A percentile compares a stretch with the other conserved stretches of the same genome.
Conservation (phyloP, 805 yeast genomes). For the Metschnikowia lunata region DNA sequence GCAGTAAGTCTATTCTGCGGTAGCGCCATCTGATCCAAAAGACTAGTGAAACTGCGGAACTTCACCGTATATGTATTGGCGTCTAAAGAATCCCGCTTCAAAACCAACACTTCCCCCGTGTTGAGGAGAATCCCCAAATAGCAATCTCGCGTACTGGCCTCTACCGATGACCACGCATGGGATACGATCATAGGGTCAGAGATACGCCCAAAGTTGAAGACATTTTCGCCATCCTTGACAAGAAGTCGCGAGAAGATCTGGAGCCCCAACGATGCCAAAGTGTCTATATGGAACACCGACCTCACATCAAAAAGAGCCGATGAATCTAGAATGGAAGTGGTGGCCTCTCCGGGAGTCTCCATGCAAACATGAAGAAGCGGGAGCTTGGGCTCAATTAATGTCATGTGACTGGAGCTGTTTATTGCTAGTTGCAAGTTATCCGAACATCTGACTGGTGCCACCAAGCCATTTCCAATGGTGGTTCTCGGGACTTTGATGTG, state of each 20-base stretch:
- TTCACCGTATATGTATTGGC: slow-evolving; percentile 22
- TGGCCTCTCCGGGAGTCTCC: background rate
- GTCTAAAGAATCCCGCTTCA: slow-evolving; percentile 24
- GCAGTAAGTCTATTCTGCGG: slow-evolving; percentile 14
- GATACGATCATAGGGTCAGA: slow-evolving; percentile 30
- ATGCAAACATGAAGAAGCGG: slow-evolving; percentile 31
- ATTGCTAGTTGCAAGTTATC: slow-evolving; percentile 34
- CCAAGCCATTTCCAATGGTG: slow-evolving; percentile 11
- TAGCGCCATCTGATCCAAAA: slow-evolving; percentile 22
- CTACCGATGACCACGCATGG: slow-evolving; percentile 33
- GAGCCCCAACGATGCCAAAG: slow-evolving; percentile 24
- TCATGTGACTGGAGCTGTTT: slow-evolving; percentile 29
- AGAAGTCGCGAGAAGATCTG: slow-evolving; percentile 25
- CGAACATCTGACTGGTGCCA: slow-evolving; percentile 34
- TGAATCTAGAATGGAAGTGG: slow-evolving; percentile 11
- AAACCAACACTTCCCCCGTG: slow-evolving; percentile 34
- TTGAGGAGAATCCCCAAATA: slow-evolving; percentile 32
- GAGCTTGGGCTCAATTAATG: slow-evolving; percentile 35
- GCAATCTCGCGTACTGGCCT: slow-evolving; percentile 23
- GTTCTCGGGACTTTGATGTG: slow-evolving; percentile 13
- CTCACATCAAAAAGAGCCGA: slow-evolving; percentile 24
- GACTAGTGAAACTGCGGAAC: slow-evolving; percentile 24
- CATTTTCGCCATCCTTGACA: slow-evolving; percentile 24
- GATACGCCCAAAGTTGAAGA: slow-evolving; percentile 28
- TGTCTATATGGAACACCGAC: slow-evolving; percentile 26